Evolutionary conservation across 441 rosid genomes (phyloP), one percentile per base, ranked within the genome.

Genomic region (Pelargonium myrrhifolium): DNA sequence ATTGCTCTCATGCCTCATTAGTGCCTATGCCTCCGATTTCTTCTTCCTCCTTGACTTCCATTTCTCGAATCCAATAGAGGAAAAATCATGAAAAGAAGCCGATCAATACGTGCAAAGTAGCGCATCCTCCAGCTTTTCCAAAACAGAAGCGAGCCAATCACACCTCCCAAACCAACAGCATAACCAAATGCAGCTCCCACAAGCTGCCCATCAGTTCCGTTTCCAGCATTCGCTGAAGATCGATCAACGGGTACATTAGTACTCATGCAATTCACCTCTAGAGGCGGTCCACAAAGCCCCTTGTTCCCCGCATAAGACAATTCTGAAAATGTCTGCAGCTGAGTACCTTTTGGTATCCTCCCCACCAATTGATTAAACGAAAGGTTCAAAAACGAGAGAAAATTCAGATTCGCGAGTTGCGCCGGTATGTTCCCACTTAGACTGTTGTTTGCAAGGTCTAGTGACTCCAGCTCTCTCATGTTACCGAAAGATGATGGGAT

Each of bases 311-410:
- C 15, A 3, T 58, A 58, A 21, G 62, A 58, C 62, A 24, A 10
- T 58, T 58, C 62, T 22, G 62, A 58, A 58, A 58, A 58, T 58
- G 62, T 21, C 11, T 58, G 62, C 2, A 58, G 62, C 24, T 58
- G 62, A 10, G 62, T 58, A 35, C 62, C 11, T 22, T 14, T 58
- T 22, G 62, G 60, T 21, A 58, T 58, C 62, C 11, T 58, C 24
- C 62, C 62, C 35, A 0, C 62, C 24, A 58, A 11, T 11, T 58
- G 62, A 58, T 58, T 58, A 11, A 8, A 58, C 7, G 35, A 58
- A 31, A 58, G 62, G 62, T 58, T 58, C 21, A 58, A 31, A 58
- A 21, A 22, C 1, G 62, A 21, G 24, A 58, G n/a, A 22, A 58
- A 58, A 21, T 3, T 21, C n/a, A 58, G 62, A 22, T 31, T 58